These are phyloP conservation scores for Neofusicoccum ribis DNA, from an alignment of 2,329 filamentous ascomycete species.

Conservation along the genomic window DNA sequence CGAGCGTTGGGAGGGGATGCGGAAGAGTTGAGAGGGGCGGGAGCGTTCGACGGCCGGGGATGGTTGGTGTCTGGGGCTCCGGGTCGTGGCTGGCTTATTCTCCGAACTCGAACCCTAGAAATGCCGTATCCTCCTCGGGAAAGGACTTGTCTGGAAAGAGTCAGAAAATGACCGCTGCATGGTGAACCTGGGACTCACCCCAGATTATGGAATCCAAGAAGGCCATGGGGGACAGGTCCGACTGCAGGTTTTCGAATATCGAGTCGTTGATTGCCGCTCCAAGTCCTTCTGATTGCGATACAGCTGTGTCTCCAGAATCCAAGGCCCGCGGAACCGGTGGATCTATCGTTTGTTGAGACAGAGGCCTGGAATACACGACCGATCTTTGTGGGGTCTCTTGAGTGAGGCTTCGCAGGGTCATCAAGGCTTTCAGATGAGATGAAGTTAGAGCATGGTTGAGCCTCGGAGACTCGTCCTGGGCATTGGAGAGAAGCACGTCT, in stretches of 20 bases:
- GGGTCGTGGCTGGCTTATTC: not conserved
- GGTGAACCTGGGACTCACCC: not conserved
- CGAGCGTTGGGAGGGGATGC: constrained; percentile 39
- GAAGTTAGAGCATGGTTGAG: not conserved
- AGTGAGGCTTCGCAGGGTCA: not conserved
- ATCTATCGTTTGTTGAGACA: too few species aligned
- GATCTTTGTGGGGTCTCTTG: not conserved
- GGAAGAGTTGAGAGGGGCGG: not conserved
- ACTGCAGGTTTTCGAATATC: not conserved
- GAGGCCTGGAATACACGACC: too few species aligned
- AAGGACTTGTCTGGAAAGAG: not conserved
- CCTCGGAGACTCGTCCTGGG: not conserved
- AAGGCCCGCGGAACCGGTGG: too few species aligned
- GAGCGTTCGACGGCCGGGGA: not conserved
- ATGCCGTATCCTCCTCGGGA: not conserved
- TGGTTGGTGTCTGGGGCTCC: too few species aligned
- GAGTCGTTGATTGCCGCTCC: not conserved
- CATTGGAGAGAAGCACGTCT: not conserved
- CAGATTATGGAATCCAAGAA: constrained; percentile 18
- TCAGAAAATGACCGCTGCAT: not conserved
- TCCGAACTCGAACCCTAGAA: not conserved
- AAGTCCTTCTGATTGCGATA: not conserved
- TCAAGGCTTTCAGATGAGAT: not conserved
- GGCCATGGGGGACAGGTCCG: not conserved
- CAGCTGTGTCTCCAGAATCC: not conserved